Evolutionary conservation across 2,329 filamentous ascomycete genomes (phyloP), one percentile per base, ranked within the genome.

Genomic region (Botrytis fabae): DNA sequence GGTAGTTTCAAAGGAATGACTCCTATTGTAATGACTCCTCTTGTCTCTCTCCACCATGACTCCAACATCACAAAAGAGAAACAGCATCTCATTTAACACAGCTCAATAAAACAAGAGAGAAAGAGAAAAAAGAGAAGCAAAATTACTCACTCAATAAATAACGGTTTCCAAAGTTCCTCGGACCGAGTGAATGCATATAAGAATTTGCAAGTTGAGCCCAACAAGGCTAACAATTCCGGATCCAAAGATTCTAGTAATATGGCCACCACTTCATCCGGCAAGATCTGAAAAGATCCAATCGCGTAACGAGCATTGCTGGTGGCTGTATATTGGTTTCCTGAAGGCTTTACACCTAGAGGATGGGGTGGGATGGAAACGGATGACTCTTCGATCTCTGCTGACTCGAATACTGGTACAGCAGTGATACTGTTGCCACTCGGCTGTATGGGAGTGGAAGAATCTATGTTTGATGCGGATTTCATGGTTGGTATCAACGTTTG

Each of bases 91-190:
- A 28, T 51, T 40, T 20, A 4, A 40, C 28, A 38, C 6, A 16
- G 25, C 28, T 25, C 14, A 38, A 44, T 25, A 25, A 10, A 35
- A 25, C 18, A 38, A n/a, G 25, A 59, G 22, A 1, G 38, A 38
- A 9, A 38, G 35, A 35, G 32, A 38, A 40, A 32, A 48, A 65
- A 48, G 20, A 61, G 20, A 61, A 61, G 38, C 5, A 71, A 73
- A 63, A 73, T n/a, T 69, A 90, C 93, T 89, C 90, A 97, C 94
- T 90, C 88, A 76, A 97, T 86, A 79, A 95, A 97, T 32, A 97
- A 82, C 28, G 90, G 83, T 82, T 96, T 95, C 95, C 95, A 98
- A 51, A 98, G 82, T 78, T 98, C 95, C 76, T 98, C 95, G 65
- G 89, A 89, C 68, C 91, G 86, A 71, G 91, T 92, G 80, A 95